These are phyloP conservation scores for Pyrenophora tritici-repentis DNA, from an alignment of 2,329 filamentous ascomycete species.

Conservation along the genomic window DNA sequence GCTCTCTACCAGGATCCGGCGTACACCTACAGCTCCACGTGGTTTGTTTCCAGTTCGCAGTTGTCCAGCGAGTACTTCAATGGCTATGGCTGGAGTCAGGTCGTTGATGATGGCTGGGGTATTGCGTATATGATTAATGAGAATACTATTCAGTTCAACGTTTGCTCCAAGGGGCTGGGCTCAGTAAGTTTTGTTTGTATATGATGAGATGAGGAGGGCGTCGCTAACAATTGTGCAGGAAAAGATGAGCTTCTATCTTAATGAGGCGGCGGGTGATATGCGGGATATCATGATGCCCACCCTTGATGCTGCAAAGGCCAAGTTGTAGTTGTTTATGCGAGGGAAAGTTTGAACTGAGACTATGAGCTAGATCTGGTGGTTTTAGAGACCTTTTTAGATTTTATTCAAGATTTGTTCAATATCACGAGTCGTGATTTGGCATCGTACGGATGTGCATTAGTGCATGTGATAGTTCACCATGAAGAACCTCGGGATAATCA, in stretches of 20 bases:
- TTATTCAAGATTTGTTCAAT: too few relatives aligned
- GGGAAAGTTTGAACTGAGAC: too few relatives aligned
- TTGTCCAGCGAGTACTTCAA: conserved; percentile 97
- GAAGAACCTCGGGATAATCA: neutral
- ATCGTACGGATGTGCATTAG: neutral
- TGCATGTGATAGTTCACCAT: neutral
- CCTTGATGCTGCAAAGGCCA: conserved; percentile 79
- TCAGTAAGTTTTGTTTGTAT: conserved; percentile 51
- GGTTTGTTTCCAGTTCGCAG: conserved; percentile 89
- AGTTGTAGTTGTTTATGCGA: conserved; percentile 64
- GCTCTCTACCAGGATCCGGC: conserved; percentile 86
- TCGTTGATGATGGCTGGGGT: conserved; percentile 92
- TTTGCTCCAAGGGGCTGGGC: conserved; percentile 90
- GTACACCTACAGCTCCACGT: conserved; percentile 80
- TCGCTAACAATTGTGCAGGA: conserved; percentile 52
- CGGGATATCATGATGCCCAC: conserved; percentile 83
- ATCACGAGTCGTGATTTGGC: too few relatives aligned
- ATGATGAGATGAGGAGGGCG: neutral
- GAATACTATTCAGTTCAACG: conserved; percentile 98
- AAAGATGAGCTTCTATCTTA: conserved; percentile 94
- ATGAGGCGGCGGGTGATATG: conserved; percentile 89
- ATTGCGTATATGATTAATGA: conserved; percentile 99
- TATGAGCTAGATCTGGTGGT: too few relatives aligned
- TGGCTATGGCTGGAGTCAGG: conserved; percentile 98
- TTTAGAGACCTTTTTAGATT: too few relatives aligned